These are phyloP conservation scores for Fraxinus americana DNA, from an alignment of 257 asterid genomes.

Conservation along the genomic window DNA sequence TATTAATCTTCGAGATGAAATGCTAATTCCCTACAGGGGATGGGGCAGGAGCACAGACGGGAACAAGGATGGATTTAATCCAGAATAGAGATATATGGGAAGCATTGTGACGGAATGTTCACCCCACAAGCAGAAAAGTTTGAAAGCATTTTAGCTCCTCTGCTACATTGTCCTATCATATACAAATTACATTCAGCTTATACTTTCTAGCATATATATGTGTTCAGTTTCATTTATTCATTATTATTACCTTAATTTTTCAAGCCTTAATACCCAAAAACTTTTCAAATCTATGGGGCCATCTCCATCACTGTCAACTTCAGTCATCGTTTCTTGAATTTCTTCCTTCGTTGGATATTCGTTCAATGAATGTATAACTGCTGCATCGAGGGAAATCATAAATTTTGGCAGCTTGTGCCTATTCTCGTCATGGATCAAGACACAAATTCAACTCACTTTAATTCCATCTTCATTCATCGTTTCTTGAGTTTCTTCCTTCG, in stretches of 20 bases:
- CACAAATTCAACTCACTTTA: too few species aligned
- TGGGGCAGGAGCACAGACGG: too few species aligned
- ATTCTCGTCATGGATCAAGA: too few species aligned
- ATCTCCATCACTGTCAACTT: slow-evolving; percentile 56
- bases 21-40: too few species aligned
- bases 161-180: slow-evolving; percentile 51
- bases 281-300: slow-evolving; percentile 58
- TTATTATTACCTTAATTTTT: slow-evolving; percentile 50
- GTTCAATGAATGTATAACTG: slow-evolving; percentile 55
- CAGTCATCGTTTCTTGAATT: slow-evolving; percentile 63
- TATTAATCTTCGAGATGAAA: too few species aligned
- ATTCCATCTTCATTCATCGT: too few species aligned
- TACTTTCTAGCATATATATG: not conserved
- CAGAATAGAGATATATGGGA: too few species aligned
- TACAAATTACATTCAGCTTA: not conserved
- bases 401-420: too few species aligned
- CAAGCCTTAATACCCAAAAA: slow-evolving; percentile 64
- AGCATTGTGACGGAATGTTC: not conserved
- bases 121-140: slow-evolving; percentile 81
- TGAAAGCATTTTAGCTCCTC: slow-evolving; percentile 78
- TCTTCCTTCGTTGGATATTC: slow-evolving; percentile 71
- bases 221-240: too few species aligned
- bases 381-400: slow-evolving; percentile 17
- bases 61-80: too few species aligned
- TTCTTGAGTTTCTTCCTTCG: slow-evolving; percentile 59